A percentile compares a stretch with the other conserved stretches of the same genome.
Conservation (phyloP, 2,329 filamentous ascomycete species). For the Westerdykella aurantiaca region DNA sequence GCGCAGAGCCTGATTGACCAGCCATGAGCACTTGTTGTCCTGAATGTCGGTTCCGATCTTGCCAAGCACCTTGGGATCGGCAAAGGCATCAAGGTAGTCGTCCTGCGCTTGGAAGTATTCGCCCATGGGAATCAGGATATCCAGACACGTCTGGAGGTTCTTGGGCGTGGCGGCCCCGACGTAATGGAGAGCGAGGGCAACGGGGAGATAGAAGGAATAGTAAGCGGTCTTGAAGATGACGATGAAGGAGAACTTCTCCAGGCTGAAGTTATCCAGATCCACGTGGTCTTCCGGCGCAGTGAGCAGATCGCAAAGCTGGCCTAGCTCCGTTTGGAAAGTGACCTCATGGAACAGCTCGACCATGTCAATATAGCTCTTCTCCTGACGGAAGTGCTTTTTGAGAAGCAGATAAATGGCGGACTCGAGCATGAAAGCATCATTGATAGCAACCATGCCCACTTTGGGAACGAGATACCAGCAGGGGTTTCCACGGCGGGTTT, state of each 20-base stretch:
- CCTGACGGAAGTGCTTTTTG: conserved; percentile 85
- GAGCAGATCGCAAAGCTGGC: conserved; percentile 88
- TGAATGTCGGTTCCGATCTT: conserved; percentile 99
- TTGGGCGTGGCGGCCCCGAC: conserved; percentile 76
- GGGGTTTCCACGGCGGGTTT: conserved; percentile 87
- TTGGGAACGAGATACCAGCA: conserved; percentile 93
- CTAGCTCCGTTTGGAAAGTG: conserved; percentile 89
- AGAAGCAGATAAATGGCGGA: conserved; percentile 82
- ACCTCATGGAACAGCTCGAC: conserved; percentile 95
- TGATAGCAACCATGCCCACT: conserved; percentile 95
- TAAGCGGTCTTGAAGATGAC: conserved; percentile 99
- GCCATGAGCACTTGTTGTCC: conserved; percentile 99
- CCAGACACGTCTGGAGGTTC: conserved; percentile 83
- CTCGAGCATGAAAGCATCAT: conserved; percentile 96
- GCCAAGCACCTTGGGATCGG: conserved; percentile 84
- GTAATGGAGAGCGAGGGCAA: conserved; percentile 83
- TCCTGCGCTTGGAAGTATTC: conserved; percentile 99
- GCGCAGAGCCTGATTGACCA: conserved; percentile 88
- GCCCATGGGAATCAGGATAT: conserved; percentile 92
- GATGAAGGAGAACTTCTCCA: conserved; percentile 95
- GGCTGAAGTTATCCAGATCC: conserved; percentile 88
- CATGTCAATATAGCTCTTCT: conserved; percentile 84
- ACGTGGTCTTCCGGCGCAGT: conserved; percentile 93
- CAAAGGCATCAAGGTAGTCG: conserved; percentile 98
- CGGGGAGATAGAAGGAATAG: conserved; percentile 98